Conservation (phyloP, 208 protist species). For the Entamoeba moshkovskii region DNA sequence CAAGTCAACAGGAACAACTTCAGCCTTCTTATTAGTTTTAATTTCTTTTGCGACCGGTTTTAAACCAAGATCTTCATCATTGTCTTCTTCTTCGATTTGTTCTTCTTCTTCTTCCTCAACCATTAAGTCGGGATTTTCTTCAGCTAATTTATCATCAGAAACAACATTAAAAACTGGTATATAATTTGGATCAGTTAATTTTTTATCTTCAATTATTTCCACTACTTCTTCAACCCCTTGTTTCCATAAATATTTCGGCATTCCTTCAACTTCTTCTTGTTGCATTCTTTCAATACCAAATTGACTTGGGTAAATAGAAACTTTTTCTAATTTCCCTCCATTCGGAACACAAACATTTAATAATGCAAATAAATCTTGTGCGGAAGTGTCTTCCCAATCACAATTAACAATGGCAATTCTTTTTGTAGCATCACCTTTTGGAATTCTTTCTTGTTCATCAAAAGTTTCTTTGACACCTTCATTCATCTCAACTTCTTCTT, state of each 20-base stretch:
- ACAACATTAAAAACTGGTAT: not conserved
- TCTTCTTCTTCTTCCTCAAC: not conserved
- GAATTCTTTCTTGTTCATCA: not conserved
- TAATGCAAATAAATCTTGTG: not conserved
- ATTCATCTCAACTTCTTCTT: not conserved
- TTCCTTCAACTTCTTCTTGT: not conserved
- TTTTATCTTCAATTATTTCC: not conserved
- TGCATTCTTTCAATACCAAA: not conserved
- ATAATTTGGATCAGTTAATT: not conserved
- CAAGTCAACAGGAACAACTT: not conserved
- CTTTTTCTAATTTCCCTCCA: not conserved
- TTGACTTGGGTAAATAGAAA: not conserved
- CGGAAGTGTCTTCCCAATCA: not conserved
- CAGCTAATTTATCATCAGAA: not conserved
- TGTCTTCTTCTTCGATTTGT: not conserved
- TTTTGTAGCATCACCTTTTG: not conserved
- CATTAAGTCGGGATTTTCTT: not conserved
- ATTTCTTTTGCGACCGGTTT: not conserved
- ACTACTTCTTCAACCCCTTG: not conserved
- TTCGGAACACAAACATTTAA: not conserved
- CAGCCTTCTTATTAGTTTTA: not conserved
- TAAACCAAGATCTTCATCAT: not conserved
- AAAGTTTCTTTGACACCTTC: not conserved
- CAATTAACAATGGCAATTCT: not conserved
- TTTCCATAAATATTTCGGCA: not conserved